Conservation (phyloP, 805 yeast species). For the Zygoascus biomembranicola region DNA sequence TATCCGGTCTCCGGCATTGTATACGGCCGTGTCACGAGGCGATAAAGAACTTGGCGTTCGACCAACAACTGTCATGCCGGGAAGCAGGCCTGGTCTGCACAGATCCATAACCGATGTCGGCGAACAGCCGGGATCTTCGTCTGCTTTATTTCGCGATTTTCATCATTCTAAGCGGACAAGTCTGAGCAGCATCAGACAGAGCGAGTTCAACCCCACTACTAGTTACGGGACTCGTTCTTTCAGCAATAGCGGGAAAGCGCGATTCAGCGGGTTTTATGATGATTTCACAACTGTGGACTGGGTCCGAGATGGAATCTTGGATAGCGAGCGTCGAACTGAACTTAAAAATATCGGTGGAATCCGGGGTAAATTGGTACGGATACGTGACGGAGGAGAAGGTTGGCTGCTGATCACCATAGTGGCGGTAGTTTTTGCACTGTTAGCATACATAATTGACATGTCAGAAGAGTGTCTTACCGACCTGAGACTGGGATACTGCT, state of each 20-base stretch:
- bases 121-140: not conserved
- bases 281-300: slow-evolving; percentile 58
- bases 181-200: not conserved
- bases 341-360: slow-evolving; percentile 31
- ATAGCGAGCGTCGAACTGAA: slow-evolving; percentile 35
- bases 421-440: slow-evolving; percentile 38
- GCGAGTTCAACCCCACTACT: not conserved
- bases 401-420: slow-evolving; percentile 44
- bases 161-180: not conserved
- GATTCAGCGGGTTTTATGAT: slow-evolving; percentile 34
- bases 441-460: slow-evolving; percentile 43
- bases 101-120: not conserved
- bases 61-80: not conserved
- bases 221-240: not conserved
- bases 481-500: slow-evolving; percentile 45
- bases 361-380: slow-evolving; percentile 25
- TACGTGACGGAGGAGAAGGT: slow-evolving; percentile 35
- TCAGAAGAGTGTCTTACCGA: slow-evolving; percentile 42
- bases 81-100: not conserved
- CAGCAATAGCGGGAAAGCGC: not conserved
- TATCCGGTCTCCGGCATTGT: too few relatives aligned
- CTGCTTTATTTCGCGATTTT: not conserved
- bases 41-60: not conserved
- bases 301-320: slow-evolving; percentile 41
- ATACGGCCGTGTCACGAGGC: too few relatives aligned